phyloP scores from a whole-genome alignment of 2,329 filamentous ascomycete species.

The Chrysoporthe puriensis region DNA sequence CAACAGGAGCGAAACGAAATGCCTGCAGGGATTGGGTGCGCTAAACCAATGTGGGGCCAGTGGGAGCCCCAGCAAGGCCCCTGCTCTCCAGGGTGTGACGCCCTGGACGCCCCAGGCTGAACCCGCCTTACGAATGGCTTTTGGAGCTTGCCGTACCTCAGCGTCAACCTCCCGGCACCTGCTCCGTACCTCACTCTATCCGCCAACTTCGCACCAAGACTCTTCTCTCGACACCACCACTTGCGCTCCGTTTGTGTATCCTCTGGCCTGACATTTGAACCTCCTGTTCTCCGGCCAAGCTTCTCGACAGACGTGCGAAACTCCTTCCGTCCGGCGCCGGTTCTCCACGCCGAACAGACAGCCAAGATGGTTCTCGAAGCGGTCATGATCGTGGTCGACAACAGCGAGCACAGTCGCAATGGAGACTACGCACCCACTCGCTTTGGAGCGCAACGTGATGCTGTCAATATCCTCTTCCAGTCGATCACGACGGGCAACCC shows the following conservation, averaged over 20 bases:
- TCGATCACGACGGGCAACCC: slow-evolving; percentile 94
- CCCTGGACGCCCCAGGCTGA: slow-evolving; percentile 29
- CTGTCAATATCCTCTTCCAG: slow-evolving; percentile 92
- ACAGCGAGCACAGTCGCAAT: slow-evolving; percentile 97
- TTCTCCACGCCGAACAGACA: slow-evolving; percentile 27
- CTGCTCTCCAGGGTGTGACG: slow-evolving; percentile 23
- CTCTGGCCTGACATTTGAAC: not conserved
- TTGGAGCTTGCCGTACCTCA: slow-evolving; percentile 13
- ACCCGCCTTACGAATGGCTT: slow-evolving; percentile 30
- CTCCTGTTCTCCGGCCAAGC: not conserved
- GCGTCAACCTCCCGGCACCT: slow-evolving; percentile 12
- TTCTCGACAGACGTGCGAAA: not conserved
- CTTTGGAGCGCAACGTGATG: slow-evolving; percentile 95
- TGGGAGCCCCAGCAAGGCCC: not conserved
- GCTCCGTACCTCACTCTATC: not conserved
- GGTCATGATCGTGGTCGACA: slow-evolving; percentile 99
- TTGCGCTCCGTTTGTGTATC: not conserved
- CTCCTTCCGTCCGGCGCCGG: slow-evolving; percentile 31
- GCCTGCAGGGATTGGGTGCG: slow-evolving; percentile 6
- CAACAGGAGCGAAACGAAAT: not conserved
- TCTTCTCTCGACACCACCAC: not conserved
- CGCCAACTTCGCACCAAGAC: not conserved
- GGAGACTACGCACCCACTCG: slow-evolving; percentile 90
- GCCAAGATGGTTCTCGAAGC: slow-evolving; percentile 96
- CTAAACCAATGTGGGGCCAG: slow-evolving; percentile 1